A percentile compares a stretch with the other conserved stretches of the same genome.
phyloP scores from a whole-genome alignment of 768 basidiomycete genomes.

The Russula abietina region DNA sequence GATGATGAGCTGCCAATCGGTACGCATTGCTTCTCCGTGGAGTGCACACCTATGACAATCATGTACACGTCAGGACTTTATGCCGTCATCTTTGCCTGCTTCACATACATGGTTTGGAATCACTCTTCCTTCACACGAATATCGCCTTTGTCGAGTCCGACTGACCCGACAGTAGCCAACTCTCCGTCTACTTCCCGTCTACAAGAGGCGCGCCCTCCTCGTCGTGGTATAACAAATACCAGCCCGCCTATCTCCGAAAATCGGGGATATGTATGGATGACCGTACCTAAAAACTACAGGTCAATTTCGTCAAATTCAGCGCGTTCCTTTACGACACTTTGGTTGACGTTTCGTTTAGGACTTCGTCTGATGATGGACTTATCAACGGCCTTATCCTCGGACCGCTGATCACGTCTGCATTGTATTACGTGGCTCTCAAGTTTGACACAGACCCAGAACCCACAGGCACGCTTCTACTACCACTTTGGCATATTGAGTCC shows the following conservation, averaged over 20 bases:
- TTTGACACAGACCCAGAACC: constrained; percentile 28
- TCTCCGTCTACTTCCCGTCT: constrained; percentile 28
- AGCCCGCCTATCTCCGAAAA: constrained; percentile 39
- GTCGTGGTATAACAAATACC: constrained; percentile 34
- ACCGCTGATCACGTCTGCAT: constrained; percentile 68
- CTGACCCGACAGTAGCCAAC: constrained; percentile 2
- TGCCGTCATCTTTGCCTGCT: constrained; percentile 19
- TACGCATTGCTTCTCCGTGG: constrained; percentile 8
- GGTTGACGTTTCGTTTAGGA: constrained; percentile 38
- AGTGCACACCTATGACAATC: neutral
- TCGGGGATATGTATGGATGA: constrained; percentile 83
- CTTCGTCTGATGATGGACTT: constrained; percentile 80
- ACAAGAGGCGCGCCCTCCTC: constrained; percentile 41
- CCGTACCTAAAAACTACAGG: constrained; percentile 84
- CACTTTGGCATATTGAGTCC: constrained; percentile 72
- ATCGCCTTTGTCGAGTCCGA: neutral
- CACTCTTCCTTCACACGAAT: constrained; percentile 14
- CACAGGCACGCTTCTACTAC: constrained; percentile 37
- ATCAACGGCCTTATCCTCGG: constrained; percentile 79
- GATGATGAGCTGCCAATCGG: constrained; percentile 21
- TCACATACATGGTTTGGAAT: constrained; percentile 22
- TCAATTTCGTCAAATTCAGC: constrained; percentile 39
- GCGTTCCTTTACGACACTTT: neutral
- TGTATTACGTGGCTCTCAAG: constrained; percentile 49
- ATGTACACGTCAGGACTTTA: constrained; percentile 16